Evolutionary conservation across 805 yeast species (phyloP).

Genomic region (Diddensiella caesifluorescens): DNA sequence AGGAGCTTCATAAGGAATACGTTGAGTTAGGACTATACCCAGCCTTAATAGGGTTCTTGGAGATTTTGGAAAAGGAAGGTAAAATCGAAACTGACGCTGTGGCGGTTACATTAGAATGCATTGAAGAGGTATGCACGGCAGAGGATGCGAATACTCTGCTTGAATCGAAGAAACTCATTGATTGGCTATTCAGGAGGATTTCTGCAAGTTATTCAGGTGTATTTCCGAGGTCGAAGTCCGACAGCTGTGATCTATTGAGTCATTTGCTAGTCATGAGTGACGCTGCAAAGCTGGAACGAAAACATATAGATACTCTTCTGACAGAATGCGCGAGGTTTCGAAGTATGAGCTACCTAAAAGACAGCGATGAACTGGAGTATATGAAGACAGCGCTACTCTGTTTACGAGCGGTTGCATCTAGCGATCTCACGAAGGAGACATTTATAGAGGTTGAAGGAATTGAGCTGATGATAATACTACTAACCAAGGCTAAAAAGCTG

Average conservation of each 20-base stretch:
- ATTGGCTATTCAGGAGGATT: slow-evolving; percentile 1
- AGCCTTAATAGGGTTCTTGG: neutral
- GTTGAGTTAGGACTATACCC: neutral
- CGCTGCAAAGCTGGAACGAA: neutral
- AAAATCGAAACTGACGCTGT: neutral
- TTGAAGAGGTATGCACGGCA: neutral
- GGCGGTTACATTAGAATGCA: neutral
- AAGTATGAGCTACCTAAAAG: slow-evolving; percentile 5
- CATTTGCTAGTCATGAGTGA: no score
- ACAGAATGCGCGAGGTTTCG: slow-evolving; percentile 8
- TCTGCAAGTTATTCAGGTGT: no score
- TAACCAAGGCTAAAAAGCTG: slow-evolving; percentile 11
- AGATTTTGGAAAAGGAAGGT: neutral
- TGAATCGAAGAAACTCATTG: neutral
- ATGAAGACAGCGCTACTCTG: slow-evolving; percentile 13
- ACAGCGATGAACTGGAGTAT: slow-evolving; percentile 12
- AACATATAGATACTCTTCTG: slow-evolving; percentile 4
- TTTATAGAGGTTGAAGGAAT: slow-evolving; percentile 20
- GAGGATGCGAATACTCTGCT: no score
- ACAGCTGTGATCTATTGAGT: no score
- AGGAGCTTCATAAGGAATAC: slow-evolving; percentile 1
- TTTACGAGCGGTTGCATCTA: slow-evolving; percentile 6
- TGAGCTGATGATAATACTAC: slow-evolving; percentile 19
- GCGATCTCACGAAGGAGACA: slow-evolving; percentile 2
- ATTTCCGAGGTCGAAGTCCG: no score